Evolutionary conservation across 805 yeast genomes (phyloP).

Genomic region (Helenozyma rhizophorensis): DNA sequence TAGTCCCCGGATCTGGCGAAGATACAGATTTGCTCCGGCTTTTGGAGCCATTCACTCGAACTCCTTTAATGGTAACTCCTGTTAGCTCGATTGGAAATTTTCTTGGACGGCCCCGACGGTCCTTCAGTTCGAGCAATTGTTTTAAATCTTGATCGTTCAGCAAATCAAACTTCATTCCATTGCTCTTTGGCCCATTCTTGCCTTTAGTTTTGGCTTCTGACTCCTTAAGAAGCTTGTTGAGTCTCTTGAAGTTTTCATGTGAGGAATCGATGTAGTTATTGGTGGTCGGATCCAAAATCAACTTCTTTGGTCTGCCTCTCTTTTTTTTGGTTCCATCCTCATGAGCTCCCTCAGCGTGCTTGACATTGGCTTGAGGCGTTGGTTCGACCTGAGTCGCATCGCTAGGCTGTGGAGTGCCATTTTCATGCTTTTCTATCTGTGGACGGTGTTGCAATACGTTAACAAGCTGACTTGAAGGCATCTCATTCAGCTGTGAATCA

Average conservation of each 20-base stretch:
- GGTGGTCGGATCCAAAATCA: constrained; percentile 39
- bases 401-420: constrained; percentile 3
- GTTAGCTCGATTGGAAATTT: constrained; percentile 46
- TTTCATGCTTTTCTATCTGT: too few species aligned
- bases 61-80: constrained; percentile 41
- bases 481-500: too few species aligned
- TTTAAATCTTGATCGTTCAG: constrained; percentile 13
- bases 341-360: constrained; percentile 1
- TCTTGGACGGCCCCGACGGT: constrained; percentile 48
- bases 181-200: constrained; percentile 6
- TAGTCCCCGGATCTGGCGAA: constrained; percentile 1
- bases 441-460: too few species aligned
- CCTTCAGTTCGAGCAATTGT: constrained; percentile 35
- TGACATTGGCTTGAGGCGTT: background rate
- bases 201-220: constrained; percentile 4
- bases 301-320: constrained; percentile 40
- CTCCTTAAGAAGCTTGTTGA: constrained; percentile 27
- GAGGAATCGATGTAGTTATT: constrained; percentile 37
- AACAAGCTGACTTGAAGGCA: too few species aligned
- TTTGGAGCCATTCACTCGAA: constrained; percentile 35
- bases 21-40: too few species aligned
- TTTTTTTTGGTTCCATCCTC: constrained; percentile 24
- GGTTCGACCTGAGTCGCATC: constrained; percentile 2
- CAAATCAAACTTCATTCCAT: constrained; percentile 7
- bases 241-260: constrained; percentile 38